Conservation (phyloP, 257 asterid species). For the Salvia hispanica region DNA sequence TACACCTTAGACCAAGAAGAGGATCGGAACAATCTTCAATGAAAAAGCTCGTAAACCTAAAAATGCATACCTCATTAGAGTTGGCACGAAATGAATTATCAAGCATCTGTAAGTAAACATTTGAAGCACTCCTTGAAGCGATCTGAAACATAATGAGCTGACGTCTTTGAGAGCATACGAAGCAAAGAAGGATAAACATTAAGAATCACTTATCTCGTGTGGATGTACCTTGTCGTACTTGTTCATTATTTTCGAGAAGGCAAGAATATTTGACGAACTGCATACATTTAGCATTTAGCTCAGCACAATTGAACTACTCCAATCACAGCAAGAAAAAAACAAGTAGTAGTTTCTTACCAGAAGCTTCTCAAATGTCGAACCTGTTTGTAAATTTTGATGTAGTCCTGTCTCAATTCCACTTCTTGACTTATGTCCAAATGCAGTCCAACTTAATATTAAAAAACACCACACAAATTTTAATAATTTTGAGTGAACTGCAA, state of each 20-base stretch:
- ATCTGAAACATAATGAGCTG: constrained; percentile 42
- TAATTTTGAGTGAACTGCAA: too few relatives aligned
- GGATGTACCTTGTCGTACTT: constrained; percentile 59
- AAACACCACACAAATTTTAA: background rate
- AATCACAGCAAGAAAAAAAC: background rate
- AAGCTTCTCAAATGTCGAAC: constrained; percentile 66
- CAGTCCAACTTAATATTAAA: background rate
- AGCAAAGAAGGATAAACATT: background rate
- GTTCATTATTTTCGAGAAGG: constrained; percentile 50
- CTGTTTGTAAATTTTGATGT: constrained; percentile 56
- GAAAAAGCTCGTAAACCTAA: background rate
- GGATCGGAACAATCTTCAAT: background rate
- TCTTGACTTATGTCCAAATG: too few relatives aligned
- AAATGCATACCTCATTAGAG: constrained; percentile 69
- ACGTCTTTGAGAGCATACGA: background rate
- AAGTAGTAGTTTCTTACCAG: constrained; percentile 39
- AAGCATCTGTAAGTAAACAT: constrained; percentile 62
- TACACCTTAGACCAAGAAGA: constrained; percentile 32
- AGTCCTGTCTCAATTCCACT: constrained; percentile 48
- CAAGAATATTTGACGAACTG: constrained; percentile 77
- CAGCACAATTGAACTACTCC: background rate
- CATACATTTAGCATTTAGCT: background rate
- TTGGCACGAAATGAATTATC: constrained; percentile 67
- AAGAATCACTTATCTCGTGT: background rate
- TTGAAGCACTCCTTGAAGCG: constrained; percentile 77